Evolutionary conservation across 2,329 filamentous ascomycete species (phyloP).

Genomic region (Exophiala sp.): DNA sequence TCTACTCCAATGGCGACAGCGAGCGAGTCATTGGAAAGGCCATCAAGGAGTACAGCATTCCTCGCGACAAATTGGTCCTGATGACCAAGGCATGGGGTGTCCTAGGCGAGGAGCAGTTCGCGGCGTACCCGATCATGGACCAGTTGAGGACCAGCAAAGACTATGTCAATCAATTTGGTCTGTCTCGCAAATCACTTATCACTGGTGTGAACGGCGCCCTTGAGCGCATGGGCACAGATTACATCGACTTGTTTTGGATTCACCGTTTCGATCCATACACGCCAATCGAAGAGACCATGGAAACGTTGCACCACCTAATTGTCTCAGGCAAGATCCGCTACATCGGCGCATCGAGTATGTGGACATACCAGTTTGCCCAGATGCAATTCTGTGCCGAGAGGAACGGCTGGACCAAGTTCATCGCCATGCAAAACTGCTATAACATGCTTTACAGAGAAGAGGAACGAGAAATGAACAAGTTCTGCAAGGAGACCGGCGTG

Average conservation of each 20-base stretch:
- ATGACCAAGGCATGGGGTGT: conserved; percentile 53
- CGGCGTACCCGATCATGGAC: conserved; percentile 1
- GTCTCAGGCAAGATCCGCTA: conserved; percentile 40
- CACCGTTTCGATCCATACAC: conserved; percentile 53
- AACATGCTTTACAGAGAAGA: conserved; percentile 49
- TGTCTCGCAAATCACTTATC: conserved; percentile 59
- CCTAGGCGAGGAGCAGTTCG: conserved; percentile 28
- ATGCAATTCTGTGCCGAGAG: conserved; percentile 48
- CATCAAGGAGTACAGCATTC: conserved; percentile 56
- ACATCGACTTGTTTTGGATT: conserved; percentile 49
- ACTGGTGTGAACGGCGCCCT: conserved; percentile 54
- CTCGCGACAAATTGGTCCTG: conserved; percentile 55
- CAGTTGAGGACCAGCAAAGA: conserved; percentile 38
- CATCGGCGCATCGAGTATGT: conserved; percentile 38
- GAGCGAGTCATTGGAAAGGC: conserved; percentile 66
- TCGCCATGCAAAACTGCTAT: conserved; percentile 52
- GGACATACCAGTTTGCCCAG: conserved; percentile 35
- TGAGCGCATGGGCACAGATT: conserved; percentile 41
- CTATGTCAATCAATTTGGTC: conserved; percentile 43
- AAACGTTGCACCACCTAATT: conserved; percentile 36
- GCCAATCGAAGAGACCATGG: conserved; percentile 47
- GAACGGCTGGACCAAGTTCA: conserved; percentile 49
- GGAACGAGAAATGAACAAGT: conserved; percentile 42
- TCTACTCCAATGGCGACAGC: conserved; percentile 57
- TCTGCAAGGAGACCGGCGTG: conserved; percentile 37